Percentiles rank a stretch among this genome's conserved stretches.
phyloP scores from a whole-genome alignment of 2,329 filamentous ascomycete species.

The Fusarium kyushuense region DNA sequence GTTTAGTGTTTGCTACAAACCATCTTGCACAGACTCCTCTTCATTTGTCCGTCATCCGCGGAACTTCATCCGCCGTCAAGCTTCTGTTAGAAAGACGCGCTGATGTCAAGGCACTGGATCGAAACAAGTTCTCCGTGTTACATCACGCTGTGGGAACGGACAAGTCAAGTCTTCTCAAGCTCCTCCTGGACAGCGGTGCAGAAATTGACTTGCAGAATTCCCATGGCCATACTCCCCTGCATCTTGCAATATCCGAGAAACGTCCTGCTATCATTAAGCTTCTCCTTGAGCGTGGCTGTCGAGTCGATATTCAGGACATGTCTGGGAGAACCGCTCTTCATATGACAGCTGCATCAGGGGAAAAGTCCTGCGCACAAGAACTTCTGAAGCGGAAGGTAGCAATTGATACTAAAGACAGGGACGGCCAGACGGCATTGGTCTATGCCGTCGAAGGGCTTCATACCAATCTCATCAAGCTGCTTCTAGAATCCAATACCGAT shows the following conservation, averaged over 20 bases:
- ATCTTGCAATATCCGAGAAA: not conserved
- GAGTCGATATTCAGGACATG: not conserved
- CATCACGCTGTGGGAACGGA: not conserved
- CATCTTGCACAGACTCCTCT: not conserved
- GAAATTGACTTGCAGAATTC: not conserved
- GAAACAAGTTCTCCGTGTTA: not conserved
- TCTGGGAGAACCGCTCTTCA: conserved; percentile 9
- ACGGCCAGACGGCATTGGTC: conserved; percentile 2
- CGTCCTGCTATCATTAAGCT: not conserved
- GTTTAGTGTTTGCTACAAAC: not conserved
- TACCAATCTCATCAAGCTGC: not conserved
- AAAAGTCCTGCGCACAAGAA: not conserved
- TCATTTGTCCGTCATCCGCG: not conserved
- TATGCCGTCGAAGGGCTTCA: conserved; percentile 2
- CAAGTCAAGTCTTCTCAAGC: conserved; percentile 1
- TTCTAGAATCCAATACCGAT: not conserved
- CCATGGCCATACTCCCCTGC: not conserved
- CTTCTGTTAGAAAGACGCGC: conserved; percentile 10
- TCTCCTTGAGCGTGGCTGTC: conserved; percentile 1
- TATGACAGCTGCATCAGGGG: not conserved
- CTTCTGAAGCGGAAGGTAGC: not conserved
- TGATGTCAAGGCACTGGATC: not conserved
- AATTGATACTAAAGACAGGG: not conserved
- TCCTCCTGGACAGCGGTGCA: not conserved
- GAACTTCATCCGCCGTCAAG: not conserved